phyloP scores from a whole-genome alignment of 495 filamentous ascomycete genomes.

The Penicillium flavigenum region DNA sequence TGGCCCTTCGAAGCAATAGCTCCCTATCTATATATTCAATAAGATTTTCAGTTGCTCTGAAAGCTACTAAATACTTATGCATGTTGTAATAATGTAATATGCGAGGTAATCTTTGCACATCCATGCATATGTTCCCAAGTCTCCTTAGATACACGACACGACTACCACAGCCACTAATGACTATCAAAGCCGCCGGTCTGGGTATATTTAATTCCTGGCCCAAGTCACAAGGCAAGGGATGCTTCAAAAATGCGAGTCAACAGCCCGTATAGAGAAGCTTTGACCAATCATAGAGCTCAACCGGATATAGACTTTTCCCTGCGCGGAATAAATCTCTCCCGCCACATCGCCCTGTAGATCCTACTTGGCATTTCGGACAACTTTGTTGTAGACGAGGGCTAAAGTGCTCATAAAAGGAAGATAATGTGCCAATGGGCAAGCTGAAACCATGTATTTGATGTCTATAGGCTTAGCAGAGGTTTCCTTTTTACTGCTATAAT shows the following conservation, averaged over 20 bases:
- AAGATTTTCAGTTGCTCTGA: background rate
- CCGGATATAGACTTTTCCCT: slow-evolving; percentile 26
- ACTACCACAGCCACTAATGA: background rate
- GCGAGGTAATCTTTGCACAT: background rate
- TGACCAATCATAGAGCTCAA: slow-evolving; percentile 8
- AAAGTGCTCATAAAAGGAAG: background rate
- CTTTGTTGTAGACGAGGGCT: background rate
- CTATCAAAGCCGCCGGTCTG: too few relatives aligned
- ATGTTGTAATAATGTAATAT: too few relatives aligned
- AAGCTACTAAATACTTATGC: background rate
- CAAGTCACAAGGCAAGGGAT: background rate
- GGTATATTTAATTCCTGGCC: background rate
- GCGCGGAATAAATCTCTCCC: slow-evolving; percentile 24
- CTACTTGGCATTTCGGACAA: background rate
- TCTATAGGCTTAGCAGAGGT: too few relatives aligned
- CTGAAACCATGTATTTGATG: too few relatives aligned
- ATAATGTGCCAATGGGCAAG: too few relatives aligned
- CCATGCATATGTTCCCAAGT: background rate
- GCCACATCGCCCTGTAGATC: background rate
- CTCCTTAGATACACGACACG: background rate
- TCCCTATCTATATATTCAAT: background rate
- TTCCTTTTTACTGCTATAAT: too few relatives aligned
- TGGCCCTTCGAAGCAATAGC: background rate
- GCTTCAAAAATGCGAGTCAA: background rate
- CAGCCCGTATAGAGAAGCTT: background rate